These are phyloP conservation scores for Schrenkiella parvula DNA, from an alignment of 345 rosid genomes.

Conservation along the genomic window DNA sequence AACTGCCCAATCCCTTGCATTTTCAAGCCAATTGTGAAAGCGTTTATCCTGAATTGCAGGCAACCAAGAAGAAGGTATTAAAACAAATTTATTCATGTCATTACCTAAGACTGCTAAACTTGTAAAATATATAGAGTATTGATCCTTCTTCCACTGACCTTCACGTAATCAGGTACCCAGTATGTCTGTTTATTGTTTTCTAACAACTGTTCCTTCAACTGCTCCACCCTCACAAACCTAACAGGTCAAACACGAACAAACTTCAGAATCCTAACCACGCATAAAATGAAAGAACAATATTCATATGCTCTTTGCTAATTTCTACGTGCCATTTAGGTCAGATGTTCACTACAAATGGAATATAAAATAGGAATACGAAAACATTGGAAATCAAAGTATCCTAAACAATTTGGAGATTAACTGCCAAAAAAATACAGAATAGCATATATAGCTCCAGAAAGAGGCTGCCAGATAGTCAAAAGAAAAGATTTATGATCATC, in stretches of 20 bases:
- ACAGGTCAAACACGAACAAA: slow-evolving; percentile 16
- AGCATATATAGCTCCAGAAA: neutral
- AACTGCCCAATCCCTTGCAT: slow-evolving; percentile 98
- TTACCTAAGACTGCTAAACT: neutral
- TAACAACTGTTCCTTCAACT: slow-evolving; percentile 67
- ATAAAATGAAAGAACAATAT: neutral
- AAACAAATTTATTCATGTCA: neutral
- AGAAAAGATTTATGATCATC: neutral
- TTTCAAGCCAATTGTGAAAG: slow-evolving; percentile 98
- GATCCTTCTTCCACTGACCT: slow-evolving; percentile 45
- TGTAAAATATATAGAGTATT: neutral
- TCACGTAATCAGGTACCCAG: slow-evolving; percentile 99
- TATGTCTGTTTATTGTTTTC: slow-evolving; percentile 80
- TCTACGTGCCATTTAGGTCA: neutral
- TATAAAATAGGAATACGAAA: slow-evolving; percentile 1
- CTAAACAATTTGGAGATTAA: neutral
- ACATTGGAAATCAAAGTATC: neutral
- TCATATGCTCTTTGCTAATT: neutral
- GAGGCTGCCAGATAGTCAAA: neutral
- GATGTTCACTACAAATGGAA: neutral
- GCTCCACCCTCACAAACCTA: slow-evolving; percentile 95
- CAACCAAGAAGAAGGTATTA: slow-evolving; percentile 9
- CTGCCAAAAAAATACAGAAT: neutral
- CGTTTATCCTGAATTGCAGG: slow-evolving; percentile 69
- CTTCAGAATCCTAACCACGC: neutral